Evolutionary conservation across 2,329 filamentous ascomycete species (phyloP).

Genomic region (Aureobasidium sp.): DNA sequence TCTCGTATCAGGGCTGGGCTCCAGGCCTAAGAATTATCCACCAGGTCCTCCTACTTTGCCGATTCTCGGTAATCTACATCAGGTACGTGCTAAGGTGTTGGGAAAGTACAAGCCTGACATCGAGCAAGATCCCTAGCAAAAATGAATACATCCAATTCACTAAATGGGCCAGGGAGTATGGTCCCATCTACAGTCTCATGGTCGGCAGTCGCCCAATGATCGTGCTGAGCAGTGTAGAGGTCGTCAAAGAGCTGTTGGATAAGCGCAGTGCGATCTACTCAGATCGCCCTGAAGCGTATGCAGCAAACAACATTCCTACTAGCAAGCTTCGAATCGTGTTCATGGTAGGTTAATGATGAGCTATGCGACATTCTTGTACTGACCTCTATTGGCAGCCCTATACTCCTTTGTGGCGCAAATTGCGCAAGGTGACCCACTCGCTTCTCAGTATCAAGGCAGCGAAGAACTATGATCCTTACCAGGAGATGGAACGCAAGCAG

Average conservation of each 20-base stretch:
- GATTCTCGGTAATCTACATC: conserved; percentile 26
- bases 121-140: conserved; percentile 29
- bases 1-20: background rate
- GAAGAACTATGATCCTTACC: conserved; percentile 45
- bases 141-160: conserved; percentile 27
- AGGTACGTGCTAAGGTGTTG: background rate
- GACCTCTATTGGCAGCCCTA: conserved; percentile 5
- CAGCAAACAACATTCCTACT: conserved; percentile 18
- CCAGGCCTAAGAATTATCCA: conserved; percentile 10
- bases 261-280: conserved; percentile 21
- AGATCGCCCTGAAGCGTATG: conserved; percentile 20
- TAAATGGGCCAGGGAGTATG: conserved; percentile 25
- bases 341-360: conserved; percentile 15
- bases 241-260: conserved; percentile 33
- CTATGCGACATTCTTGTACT: background rate
- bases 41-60: conserved; percentile 37
- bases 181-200: conserved; percentile 30
- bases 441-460: conserved; percentile 42
- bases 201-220: conserved; percentile 35
- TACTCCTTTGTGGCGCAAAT: conserved; percentile 26
- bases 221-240: conserved; percentile 35
- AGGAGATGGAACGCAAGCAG: conserved; percentile 49
- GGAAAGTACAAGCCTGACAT: conserved; percentile 29
- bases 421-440: conserved; percentile 37
- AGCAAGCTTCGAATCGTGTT: conserved; percentile 20